Conservation (phyloP, 306 rosid species). For the Vigna angularis region DNA sequence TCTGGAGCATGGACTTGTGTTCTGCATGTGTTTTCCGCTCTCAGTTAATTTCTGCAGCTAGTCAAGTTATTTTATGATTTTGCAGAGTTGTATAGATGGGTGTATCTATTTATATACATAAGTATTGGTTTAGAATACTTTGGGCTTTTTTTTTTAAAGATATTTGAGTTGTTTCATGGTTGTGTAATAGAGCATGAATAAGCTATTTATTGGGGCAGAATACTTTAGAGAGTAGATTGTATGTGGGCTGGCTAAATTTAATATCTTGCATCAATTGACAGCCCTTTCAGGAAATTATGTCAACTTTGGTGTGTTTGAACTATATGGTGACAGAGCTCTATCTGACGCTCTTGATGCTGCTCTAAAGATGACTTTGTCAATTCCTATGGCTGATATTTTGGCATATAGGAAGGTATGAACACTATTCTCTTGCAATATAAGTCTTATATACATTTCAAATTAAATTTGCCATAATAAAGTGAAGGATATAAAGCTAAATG, state of each 20-base stretch:
- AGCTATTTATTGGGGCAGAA: background rate
- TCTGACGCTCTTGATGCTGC: slow-evolving; percentile 91
- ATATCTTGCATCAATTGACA: slow-evolving; percentile 50
- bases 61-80: background rate
- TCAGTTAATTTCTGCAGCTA: background rate
- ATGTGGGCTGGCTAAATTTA: slow-evolving; percentile 30
- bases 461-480: slow-evolving; percentile 15
- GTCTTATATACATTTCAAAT: slow-evolving; percentile 26
- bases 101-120: background rate
- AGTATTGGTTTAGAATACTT: background rate
- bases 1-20: slow-evolving; percentile 22
- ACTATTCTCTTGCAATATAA: slow-evolving; percentile 37
- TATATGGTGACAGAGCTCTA: slow-evolving; percentile 95
- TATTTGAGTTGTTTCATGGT: background rate
- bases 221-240: slow-evolving; percentile 1
- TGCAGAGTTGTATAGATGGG: background rate
- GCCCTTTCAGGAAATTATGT: slow-evolving; percentile 98
- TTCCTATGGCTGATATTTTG: slow-evolving; percentile 93
- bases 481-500: slow-evolving; percentile 24
- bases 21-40: slow-evolving; percentile 5
- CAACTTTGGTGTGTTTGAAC: slow-evolving; percentile 97
- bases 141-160: background rate
- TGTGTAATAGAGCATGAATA: background rate
- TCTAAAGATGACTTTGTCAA: slow-evolving; percentile 88
- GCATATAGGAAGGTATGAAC: slow-evolving; percentile 85